Conservation (phyloP, 225 moss, liverwort and hornwort genomes). For the Takakia lepidozioides region DNA sequence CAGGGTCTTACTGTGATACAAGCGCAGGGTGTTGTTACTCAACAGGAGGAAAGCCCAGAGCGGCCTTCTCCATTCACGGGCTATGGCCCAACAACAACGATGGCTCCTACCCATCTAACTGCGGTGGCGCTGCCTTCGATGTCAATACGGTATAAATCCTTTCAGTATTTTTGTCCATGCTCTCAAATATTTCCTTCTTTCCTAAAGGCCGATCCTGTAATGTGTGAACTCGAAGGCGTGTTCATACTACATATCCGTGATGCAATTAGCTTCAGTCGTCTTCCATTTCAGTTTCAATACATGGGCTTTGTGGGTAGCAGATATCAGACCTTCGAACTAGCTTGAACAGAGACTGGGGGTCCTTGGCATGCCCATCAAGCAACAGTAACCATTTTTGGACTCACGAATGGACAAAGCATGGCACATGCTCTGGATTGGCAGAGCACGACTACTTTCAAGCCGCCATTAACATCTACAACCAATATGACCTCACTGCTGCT, state of each 20-base stretch:
- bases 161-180: too few relatives aligned
- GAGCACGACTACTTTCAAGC: slow-evolving; percentile 52
- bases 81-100: slow-evolving; percentile 46
- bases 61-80: slow-evolving; percentile 45
- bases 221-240: too few relatives aligned
- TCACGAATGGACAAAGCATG: slow-evolving; percentile 93
- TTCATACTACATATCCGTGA: too few relatives aligned
- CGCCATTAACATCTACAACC: slow-evolving; percentile 28
- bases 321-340: slow-evolving; percentile 35
- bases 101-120: slow-evolving; percentile 37
- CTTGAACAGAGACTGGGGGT: slow-evolving; percentile 55
- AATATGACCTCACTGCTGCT: slow-evolving; percentile 41
- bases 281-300: too few relatives aligned
- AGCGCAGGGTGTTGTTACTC: slow-evolving; percentile 26
- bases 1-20: slow-evolving; percentile 46
- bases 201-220: too few relatives aligned
- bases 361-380: slow-evolving; percentile 59
- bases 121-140: slow-evolving; percentile 27
- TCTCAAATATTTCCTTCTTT: too few relatives aligned
- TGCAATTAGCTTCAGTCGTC: too few relatives aligned
- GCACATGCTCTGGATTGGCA: slow-evolving; percentile 63
- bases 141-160: slow-evolving; percentile 19
- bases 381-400: slow-evolving; percentile 63
- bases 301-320: slow-evolving; percentile 21
- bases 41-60: slow-evolving; percentile 20